phyloP scores from a whole-genome alignment of 768 basidiomycete genomes.

The Mycena pura region DNA sequence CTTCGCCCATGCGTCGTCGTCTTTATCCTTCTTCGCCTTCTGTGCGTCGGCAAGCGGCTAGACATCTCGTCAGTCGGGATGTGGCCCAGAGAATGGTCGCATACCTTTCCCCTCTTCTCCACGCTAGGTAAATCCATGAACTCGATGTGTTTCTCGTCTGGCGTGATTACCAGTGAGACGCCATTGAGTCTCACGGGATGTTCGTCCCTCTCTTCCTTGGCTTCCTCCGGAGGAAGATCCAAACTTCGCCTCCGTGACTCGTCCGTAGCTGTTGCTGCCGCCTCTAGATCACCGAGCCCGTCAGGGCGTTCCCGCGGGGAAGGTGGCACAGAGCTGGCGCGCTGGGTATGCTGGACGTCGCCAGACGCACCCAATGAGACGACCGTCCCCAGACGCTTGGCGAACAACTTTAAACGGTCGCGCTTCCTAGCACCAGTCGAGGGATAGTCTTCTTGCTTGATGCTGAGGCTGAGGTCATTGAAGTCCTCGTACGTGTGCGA shows the following conservation, averaged over 20 bases:
- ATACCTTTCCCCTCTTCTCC: conserved; percentile 44
- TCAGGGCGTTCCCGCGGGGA: conserved; percentile 36
- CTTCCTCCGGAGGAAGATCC: conserved; percentile 42
- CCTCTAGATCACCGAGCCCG: conserved; percentile 33
- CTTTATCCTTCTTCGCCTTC: conserved; percentile 42
- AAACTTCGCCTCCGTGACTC: conserved; percentile 54
- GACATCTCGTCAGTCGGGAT: too few species aligned
- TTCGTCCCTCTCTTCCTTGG: conserved; percentile 34
- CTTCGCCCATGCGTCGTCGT: conserved; percentile 65
- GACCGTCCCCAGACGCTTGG: conserved; percentile 62
- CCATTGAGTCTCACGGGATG: conserved; percentile 35
- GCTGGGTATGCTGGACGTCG: conserved; percentile 42
- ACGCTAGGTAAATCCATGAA: conserved; percentile 41
- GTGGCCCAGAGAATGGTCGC: too few species aligned
- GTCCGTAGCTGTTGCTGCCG: conserved; percentile 43
- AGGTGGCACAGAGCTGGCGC: conserved; percentile 68
- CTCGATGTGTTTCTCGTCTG: conserved; percentile 45
- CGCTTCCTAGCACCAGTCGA: conserved; percentile 71
- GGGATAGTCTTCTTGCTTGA: conserved; percentile 88
- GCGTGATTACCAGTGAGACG: conserved; percentile 24
- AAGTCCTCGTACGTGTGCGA: conserved; percentile 95
- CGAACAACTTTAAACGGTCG: conserved; percentile 77
- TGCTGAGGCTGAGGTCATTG: conserved; percentile 89
- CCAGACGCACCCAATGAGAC: conserved; percentile 25
- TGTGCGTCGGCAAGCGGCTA: too few species aligned